Evolutionary conservation across 129 eudicot species (phyloP).

Genomic region (Centella asiatica): DNA sequence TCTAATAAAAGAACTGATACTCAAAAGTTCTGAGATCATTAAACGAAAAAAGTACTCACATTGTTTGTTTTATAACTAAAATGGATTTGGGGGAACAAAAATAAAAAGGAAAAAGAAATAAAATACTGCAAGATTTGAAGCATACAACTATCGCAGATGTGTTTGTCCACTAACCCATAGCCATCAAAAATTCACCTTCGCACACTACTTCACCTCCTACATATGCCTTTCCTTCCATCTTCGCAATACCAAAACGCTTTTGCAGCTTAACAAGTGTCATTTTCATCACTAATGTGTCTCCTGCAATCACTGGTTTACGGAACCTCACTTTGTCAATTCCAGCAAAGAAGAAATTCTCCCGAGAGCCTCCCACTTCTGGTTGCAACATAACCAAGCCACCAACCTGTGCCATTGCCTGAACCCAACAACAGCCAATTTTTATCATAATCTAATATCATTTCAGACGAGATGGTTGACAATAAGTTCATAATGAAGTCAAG

Average conservation of each 20-base stretch:
- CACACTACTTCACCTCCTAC: conserved; percentile 91
- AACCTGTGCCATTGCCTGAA: conserved; percentile 98
- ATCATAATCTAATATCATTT: not conserved
- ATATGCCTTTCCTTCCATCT: conserved; percentile 97
- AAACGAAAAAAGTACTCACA: not conserved
- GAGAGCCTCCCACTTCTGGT: conserved; percentile 96
- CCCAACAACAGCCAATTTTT: conserved; percentile 10
- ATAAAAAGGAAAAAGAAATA: conserved; percentile 8
- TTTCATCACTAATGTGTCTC: conserved; percentile 93
- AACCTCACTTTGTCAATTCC: conserved; percentile 95
- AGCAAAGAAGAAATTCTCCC: conserved; percentile 86
- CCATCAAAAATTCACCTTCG: conserved; percentile 96
- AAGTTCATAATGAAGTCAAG: too few relatives aligned
- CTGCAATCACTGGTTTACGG: conserved; percentile 90
- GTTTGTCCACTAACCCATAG: conserved; percentile 60
- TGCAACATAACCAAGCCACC: conserved; percentile 96
- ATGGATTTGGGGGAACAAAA: conserved; percentile 6
- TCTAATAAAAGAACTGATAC: conserved; percentile 1
- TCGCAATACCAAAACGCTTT: conserved; percentile 87
- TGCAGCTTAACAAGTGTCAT: conserved; percentile 91
- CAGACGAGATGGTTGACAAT: too few relatives aligned
- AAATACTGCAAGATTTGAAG: conserved; percentile 18
- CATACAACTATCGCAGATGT: conserved; percentile 7
- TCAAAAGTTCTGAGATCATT: conserved; percentile 4
- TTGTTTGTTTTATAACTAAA: not conserved